Base-by-base conservation (phyloP, 768 basidiomycete genomes). In the Hypholoma sublateritium region DNA sequence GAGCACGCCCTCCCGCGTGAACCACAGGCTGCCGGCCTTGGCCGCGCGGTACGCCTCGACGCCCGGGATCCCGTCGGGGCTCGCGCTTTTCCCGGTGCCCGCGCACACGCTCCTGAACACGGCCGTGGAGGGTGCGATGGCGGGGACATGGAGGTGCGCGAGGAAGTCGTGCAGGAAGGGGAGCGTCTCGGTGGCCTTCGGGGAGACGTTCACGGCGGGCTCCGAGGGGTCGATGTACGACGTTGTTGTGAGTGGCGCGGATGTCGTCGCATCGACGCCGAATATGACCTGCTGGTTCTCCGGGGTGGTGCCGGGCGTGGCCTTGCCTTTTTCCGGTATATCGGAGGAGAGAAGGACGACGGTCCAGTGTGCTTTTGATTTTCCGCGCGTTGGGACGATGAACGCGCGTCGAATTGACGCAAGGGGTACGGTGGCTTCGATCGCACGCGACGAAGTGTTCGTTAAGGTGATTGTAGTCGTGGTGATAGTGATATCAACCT, bases 371-470 rank as follows among this genome's bases (percentile, higher is more conserved):
- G 83, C 75, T 63, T 85, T 88, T 25, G 75, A 67, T 68, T 90
- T 91, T 25, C 87, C 88, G 22, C 89, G 80, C 0, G 89, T 91
- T 9, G 90, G 88, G 1, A 92, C 68, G 49, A 93, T 67, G 69
- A 92, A 93, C 0, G 83, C 83, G 34, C 88, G 85, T 1, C 73
- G 72, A 51, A 91, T 68, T 19, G 62, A 61, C 16, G 79, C 70
- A 25, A 85, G 75, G 2, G 83, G 78, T 44, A 87, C 70, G 13
- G 74, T 74, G 0, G 79, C 72, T 62, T 87, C 86, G 7, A 80
- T 56, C 13, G 70, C 73, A 47, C 77, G 75, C 0, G 85, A 79
- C 0, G 72, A 64, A 0, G 84, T 74, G 66, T 86, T 76, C 3
- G 74, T 71, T 63, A 91, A 78, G 5, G 73, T 75, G 54, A 91